Evolutionary conservation across 139 green algal genomes (phyloP), one percentile per base, ranked within the genome.

Genomic region (Chlorella sp.): DNA sequence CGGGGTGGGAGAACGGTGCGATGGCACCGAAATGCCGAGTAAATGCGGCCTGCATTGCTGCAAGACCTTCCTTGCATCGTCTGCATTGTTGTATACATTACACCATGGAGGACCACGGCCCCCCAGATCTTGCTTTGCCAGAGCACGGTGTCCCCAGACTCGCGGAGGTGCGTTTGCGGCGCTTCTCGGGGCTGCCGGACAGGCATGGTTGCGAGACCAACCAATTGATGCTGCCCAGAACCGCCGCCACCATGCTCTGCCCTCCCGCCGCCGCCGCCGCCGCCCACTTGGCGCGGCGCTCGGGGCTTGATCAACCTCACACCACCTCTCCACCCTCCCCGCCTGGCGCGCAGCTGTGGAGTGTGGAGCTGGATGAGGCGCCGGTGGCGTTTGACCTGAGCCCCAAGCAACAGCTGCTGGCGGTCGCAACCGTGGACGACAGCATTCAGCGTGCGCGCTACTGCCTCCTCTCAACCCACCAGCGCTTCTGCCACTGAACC

Each of bases 401-500:
- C 70, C 81, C 81, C 28, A 86, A 86, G 70, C 72, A 36, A 34
- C 81, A 86, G 81, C 70, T 86, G 54, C 48, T 86, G 54, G 81
- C 81, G 19, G 81, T 81, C 40, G 81, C 54, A 1, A 86, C 70
- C 26, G 70, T 81, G 9, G 81, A 86, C n/a, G 72, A 86, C 41
- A 58, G 36, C 24, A 86, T 86, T 4, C 6, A 38, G 28, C 30
- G 73, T 62, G 28, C 17, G 32, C 6, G 1, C 0, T 30, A 1
- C 20, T 36, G 67, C 32, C 64, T 24, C 32, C 32, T 14, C 32
- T 34, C 32, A 17, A 32, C 64, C 17, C 22, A n/a, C 2, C 60
- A 13, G 32, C 22, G 9, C 34, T 54, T 7, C 46, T 54, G 46
- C 46, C 46, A 11, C 46, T n/a, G n/a, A n/a, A n/a, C n/a, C n/a